Percentiles rank a stretch among this genome's conserved stretches.
phyloP scores from a whole-genome alignment of 1,284 basidiomycete genomes.

The Schizophyllum commune region DNA sequence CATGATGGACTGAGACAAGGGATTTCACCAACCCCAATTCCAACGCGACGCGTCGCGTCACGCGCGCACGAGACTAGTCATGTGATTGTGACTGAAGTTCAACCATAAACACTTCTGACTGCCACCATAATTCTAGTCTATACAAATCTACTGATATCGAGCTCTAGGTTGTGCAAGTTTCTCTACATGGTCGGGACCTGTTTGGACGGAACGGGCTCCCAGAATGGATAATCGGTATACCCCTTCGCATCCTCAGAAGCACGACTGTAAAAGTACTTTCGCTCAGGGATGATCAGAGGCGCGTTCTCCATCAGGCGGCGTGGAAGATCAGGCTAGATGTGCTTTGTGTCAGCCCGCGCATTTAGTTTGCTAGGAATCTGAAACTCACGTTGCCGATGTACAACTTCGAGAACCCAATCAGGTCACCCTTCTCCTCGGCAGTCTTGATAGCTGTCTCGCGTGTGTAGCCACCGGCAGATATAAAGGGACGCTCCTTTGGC shows the following conservation, averaged over 20 bases:
- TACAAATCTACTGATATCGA: too few relatives aligned
- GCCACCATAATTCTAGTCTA: too few relatives aligned
- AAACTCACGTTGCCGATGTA: conserved; percentile 37
- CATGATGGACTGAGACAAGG: not conserved
- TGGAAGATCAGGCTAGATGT: conserved; percentile 41
- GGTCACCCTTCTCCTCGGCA: conserved; percentile 24
- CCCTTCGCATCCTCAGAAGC: conserved; percentile 17
- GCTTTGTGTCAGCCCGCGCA: not conserved
- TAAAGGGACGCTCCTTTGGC: conserved; percentile 25
- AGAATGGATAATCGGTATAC: conserved; percentile 28
- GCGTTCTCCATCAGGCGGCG: conserved; percentile 25
- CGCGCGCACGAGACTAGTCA: too few relatives aligned
- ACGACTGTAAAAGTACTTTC: conserved; percentile 18
- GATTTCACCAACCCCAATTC: not conserved
- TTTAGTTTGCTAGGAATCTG: not conserved
- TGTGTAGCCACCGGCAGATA: conserved; percentile 40
- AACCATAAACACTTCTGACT: too few relatives aligned
- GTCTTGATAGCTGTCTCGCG: conserved; percentile 23
- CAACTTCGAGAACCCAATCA: conserved; percentile 39
- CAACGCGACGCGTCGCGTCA: not conserved
- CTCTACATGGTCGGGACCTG: not conserved
- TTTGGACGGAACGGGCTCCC: not conserved
- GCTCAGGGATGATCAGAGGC: conserved; percentile 16
- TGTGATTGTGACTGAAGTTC: too few relatives aligned
- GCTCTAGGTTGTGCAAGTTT: too few relatives aligned